phyloP scores from a whole-genome alignment of 495 filamentous ascomycete species.

The Oidiodendron maius region DNA sequence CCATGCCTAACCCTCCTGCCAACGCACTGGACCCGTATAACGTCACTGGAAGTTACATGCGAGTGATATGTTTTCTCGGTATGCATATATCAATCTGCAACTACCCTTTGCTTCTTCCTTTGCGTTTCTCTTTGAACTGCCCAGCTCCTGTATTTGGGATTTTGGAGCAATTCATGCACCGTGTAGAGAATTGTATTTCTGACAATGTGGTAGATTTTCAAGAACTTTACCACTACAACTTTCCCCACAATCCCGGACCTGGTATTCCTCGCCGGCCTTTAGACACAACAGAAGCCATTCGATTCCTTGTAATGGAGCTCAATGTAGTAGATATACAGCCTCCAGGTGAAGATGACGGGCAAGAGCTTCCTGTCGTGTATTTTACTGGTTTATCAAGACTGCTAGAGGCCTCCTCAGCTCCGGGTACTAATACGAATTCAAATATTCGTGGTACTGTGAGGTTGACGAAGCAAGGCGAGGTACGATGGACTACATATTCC shows the following conservation, averaged over 20 bases:
- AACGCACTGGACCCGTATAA: slow-evolving; percentile 52
- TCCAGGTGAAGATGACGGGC: slow-evolving; percentile 42
- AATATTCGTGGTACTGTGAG: slow-evolving; percentile 44
- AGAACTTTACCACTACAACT: slow-evolving; percentile 60
- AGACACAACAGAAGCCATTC: slow-evolving; percentile 50
- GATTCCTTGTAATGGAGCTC: slow-evolving; percentile 59
- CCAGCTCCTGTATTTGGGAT: too few relatives aligned
- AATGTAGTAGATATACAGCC: slow-evolving; percentile 43
- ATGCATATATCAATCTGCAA: neutral
- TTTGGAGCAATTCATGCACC: too few relatives aligned
- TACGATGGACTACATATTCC: slow-evolving; percentile 60
- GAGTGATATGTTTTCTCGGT: slow-evolving; percentile 43
- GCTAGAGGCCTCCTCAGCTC: slow-evolving; percentile 50
- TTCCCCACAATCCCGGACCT: slow-evolving; percentile 27
- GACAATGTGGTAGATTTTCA: slow-evolving; percentile 48
- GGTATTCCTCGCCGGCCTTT: slow-evolving; percentile 42
- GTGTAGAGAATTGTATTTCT: too few relatives aligned
- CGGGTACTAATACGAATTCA: slow-evolving; percentile 56
- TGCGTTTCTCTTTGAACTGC: neutral
- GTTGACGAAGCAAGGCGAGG: slow-evolving; percentile 55
- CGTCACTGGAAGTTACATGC: slow-evolving; percentile 49
- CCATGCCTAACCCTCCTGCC: slow-evolving; percentile 29
- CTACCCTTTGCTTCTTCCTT: neutral
- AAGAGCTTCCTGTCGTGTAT: slow-evolving; percentile 48
- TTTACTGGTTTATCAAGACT: slow-evolving; percentile 51